These are phyloP conservation scores for Cucurbita maxima DNA, from an alignment of 306 rosid species.

Conservation along the genomic window DNA sequence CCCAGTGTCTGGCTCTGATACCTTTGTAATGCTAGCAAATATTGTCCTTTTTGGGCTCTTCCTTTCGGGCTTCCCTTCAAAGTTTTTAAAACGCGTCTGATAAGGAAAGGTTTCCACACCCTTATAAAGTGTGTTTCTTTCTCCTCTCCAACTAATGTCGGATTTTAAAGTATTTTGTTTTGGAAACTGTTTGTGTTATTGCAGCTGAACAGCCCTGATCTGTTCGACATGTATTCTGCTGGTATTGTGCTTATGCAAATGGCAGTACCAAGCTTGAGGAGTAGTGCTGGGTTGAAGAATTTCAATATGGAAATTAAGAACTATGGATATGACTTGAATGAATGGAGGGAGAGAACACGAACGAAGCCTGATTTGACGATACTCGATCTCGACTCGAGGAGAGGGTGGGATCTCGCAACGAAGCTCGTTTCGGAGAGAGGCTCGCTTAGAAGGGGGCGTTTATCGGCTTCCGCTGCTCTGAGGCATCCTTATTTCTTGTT, in stretches of 20 bases:
- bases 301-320: conserved; percentile 63
- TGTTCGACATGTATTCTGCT: conserved; percentile 91
- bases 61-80: no score
- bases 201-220: conserved; percentile 93
- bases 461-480: conserved; percentile 70
- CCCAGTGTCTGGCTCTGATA: no score
- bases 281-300: conserved; percentile 65
- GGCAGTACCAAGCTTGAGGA: conserved; percentile 76
- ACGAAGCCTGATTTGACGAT: conserved; percentile 44
- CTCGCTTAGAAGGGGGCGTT: conserved; percentile 49
- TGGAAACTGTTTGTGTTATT: no score
- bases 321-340: conserved; percentile 55
- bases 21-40: no score
- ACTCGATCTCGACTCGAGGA: conserved; percentile 70
- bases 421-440: conserved; percentile 75
- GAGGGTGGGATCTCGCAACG: conserved; percentile 85
- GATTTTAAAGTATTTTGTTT: neutral
- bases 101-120: no score
- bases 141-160: no score
- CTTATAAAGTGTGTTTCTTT: no score
- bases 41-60: no score
- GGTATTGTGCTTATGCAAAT: conserved; percentile 90
- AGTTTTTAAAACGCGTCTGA: no score
- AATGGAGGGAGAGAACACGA: conserved; percentile 64
- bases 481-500: conserved; percentile 88